Conservation (phyloP, 176 grass and related monocot species). For the Chloris gayana region DNA sequence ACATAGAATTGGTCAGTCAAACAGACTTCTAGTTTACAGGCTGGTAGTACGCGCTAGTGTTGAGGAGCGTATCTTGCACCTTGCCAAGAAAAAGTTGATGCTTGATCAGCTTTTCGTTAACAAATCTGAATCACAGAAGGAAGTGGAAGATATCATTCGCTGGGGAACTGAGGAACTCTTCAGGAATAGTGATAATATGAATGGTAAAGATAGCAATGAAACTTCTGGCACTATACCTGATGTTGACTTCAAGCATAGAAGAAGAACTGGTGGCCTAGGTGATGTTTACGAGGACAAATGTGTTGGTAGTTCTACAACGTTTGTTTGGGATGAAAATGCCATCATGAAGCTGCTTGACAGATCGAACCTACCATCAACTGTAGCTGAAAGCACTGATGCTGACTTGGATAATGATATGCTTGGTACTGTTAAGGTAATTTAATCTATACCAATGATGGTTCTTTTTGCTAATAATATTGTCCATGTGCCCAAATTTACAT, state of each 20-base stretch:
- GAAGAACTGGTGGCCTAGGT: constrained; percentile 83
- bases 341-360: constrained; percentile 94
- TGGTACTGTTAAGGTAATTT: constrained; percentile 90
- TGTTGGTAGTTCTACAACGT: constrained; percentile 68
- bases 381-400: constrained; percentile 70
- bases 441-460: constrained; percentile 20
- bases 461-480: constrained; percentile 23
- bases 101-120: constrained; percentile 99
- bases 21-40: constrained; percentile 94
- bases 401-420: constrained; percentile 97
- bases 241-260: constrained; percentile 84
- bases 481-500: constrained; percentile 10
- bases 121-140: constrained; percentile 95
- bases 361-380: constrained; percentile 77
- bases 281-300: constrained; percentile 99
- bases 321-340: constrained; percentile 96
- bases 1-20: constrained; percentile 98
- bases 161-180: constrained; percentile 99
- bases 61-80: constrained; percentile 97
- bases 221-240: constrained; percentile 54
- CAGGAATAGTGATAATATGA: constrained; percentile 50
- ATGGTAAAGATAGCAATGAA: constrained; percentile 73
- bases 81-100: constrained; percentile 99
- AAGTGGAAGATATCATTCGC: constrained; percentile 97
- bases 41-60: constrained; percentile 98